A percentile compares a stretch with the other conserved stretches of the same genome.
phyloP scores from a whole-genome alignment of 1,284 basidiomycete genomes.

The Ceratobasidium theobromae region DNA sequence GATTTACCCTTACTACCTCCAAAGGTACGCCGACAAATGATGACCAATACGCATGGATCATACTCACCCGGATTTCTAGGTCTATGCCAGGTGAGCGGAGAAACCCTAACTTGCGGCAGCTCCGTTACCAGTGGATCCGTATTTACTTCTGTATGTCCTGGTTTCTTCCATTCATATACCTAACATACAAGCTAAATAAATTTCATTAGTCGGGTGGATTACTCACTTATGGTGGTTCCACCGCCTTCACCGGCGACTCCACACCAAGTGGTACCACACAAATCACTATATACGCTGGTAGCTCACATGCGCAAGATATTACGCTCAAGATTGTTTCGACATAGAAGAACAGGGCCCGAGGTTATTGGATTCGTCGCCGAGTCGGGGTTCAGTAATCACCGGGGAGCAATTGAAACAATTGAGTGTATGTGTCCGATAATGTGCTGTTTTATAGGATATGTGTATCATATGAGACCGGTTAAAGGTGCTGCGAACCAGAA shows the following conservation, averaged over 20 bases:
- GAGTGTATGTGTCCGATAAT: too few relatives aligned
- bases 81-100: conserved; percentile 35
- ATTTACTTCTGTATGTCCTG: conserved; percentile 36
- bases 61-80: conserved; percentile 16
- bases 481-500: too few relatives aligned
- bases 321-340: conserved; percentile 42
- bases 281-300: conserved; percentile 54
- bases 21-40: conserved; percentile 34
- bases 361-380: too few relatives aligned
- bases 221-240: conserved; percentile 55
- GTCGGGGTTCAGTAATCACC: too few relatives aligned
- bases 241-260: conserved; percentile 54
- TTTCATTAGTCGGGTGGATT: conserved; percentile 48
- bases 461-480: too few relatives aligned
- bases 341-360: too few relatives aligned
- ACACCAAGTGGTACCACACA: conserved; percentile 57
- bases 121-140: conserved; percentile 31
- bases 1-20: conserved; percentile 37
- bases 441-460: too few relatives aligned
- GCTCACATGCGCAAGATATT: conserved; percentile 48
- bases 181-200: neutral
- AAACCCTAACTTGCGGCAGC: conserved; percentile 36
- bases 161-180: too few relatives aligned
- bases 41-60: neutral
- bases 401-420: neutral